Evolutionary conservation across 2,329 filamentous ascomycete species (phyloP).

Genomic region (Neoscytalidium dimidiatum): DNA sequence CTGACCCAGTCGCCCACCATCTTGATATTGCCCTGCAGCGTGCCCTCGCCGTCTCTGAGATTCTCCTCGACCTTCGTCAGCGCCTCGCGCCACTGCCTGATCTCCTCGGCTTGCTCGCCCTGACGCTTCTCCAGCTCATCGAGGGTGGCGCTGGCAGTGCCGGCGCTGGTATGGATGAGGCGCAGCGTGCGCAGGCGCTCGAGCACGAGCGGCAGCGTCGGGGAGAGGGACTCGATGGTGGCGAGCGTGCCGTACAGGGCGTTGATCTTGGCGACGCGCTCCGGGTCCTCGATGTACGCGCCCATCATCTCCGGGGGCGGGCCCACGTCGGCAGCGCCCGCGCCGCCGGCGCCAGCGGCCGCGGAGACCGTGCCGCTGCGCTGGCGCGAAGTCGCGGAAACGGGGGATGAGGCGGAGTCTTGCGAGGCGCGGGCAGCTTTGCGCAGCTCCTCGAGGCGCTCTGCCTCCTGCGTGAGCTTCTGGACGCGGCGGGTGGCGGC

Average conservation of each 20-base stretch:
- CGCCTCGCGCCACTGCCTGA: conserved; percentile 82
- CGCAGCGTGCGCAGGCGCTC: conserved; percentile 83
- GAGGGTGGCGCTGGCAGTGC: conserved; percentile 75
- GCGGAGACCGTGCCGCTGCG: conserved; percentile 21
- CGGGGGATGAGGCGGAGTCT: conserved; percentile 5
- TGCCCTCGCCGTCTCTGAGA: conserved; percentile 68
- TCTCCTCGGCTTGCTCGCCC: conserved; percentile 77
- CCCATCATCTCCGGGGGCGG: conserved; percentile 16
- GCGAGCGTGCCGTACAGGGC: conserved; percentile 86
- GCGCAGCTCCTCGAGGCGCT: conserved; percentile 63
- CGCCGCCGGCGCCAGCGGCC: conserved; percentile 35
- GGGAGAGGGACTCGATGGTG: conserved; percentile 83
- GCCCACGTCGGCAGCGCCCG: conserved; percentile 35
- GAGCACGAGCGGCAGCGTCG: conserved; percentile 80
- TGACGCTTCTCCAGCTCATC: conserved; percentile 78
- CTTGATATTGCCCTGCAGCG: conserved; percentile 77
- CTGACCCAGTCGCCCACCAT: conserved; percentile 89
- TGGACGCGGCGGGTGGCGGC: conserved; percentile 69
- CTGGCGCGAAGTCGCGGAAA: neutral
- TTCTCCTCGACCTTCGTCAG: conserved; percentile 76
- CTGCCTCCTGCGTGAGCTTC: conserved; percentile 70
- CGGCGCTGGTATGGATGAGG: conserved; percentile 84
- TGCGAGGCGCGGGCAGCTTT: conserved; percentile 25
- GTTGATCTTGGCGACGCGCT: conserved; percentile 85
- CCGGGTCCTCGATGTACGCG: conserved; percentile 53